Evolutionary conservation across 176 grass and related monocot genomes (phyloP), one percentile per base, ranked within the genome.

Genomic region (barley (Hordeum vulgare)): DNA sequence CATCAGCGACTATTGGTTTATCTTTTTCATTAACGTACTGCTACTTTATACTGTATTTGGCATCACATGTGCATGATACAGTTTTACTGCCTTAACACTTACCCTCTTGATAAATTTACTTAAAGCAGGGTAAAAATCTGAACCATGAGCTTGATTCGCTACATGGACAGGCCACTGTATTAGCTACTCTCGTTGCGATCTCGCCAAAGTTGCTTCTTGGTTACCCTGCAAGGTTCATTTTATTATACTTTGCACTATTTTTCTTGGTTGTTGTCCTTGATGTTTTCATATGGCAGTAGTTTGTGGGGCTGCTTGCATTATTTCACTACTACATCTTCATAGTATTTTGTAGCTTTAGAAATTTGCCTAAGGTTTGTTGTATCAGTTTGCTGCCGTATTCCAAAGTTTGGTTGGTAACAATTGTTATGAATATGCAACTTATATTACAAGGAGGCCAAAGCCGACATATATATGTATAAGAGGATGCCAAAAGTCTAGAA

Each of bases 141-240:
- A 81, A 90, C 42, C 58, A 77, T 80, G 96, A 95, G 85, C 87
- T 98, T 4, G 87, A 90, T 44, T 90, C 85, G 11, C 77, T 98
- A 54, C 96, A 98, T 65, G 96, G 96, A 74, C 96, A 95, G 80
- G 91, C 96, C 65, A 82, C 90, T 83, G 85, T 98, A 76, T 82
- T 98, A 86, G 96, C 91, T 68, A 85, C 96, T 87, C 89, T 98
- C 65, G 93, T 95, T 78, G 89, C 91, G 9, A 92, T 95, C 79
- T 98, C 96, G 15, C 96, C 93, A 47, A 95, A 98, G 59, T 80
- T 98, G 75, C 86, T 93, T 85, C 93, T 98, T 87, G 93, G 96
- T 77, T 95, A 98, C 89, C 96, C 96, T 89, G 85, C 93, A 78
- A 98, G 95, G 95, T 98, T 84, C 42, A 67, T 66, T 57, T 89